Evolutionary conservation across 352 stramenopile genomes (phyloP), one percentile per base, ranked within the genome.

Genomic region (Globisporangium carolinianum): DNA sequence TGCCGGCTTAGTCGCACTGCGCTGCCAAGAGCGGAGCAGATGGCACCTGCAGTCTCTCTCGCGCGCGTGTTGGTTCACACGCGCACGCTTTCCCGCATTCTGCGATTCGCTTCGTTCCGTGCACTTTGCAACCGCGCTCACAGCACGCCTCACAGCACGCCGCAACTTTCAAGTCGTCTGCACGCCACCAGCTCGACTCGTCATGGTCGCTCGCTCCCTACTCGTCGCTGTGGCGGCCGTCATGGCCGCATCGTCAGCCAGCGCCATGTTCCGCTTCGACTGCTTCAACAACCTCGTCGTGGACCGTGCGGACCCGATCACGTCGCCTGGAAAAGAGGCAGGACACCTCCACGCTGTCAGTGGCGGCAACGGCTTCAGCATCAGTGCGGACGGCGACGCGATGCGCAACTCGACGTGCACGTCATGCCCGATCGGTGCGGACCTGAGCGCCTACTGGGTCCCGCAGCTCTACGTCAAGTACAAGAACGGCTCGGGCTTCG

Each of bases 281-380:
- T 83, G 73, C 62, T 74, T 73, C 58, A 83, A 80, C 63, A 76
- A 83, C 61, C 61, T 83, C 51, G 71, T 83, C 3, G 62, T 79
- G 8, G 71, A 80, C 53, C 71, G 73, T 41, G 67, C 73, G 12
- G 71, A 83, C 42, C 73, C 73, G 38, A 83, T 83, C 48, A 67
- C 73, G 42, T 65, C 51, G 32, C 52, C 53, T 4, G 71, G 67
- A 2, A 57, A 52, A n/a, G 54, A 64, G 0, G 65, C 63, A 3
- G 59, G 57, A 9, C 71, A 80, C 45, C 42, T 83, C 8, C 74
- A 83, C 57, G 69, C 67, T 0, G 61, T 83, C 46, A 79, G 71
- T 32, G 67, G 71, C 12, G 74, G 71, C 41, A 83, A 83, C n/a
- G 69, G 69, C 36, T 83, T 79, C 61, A 79, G 73, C 55, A 70